Base-by-base conservation (phyloP, 129 eudicot species). In the Rutidosis leptorrhynchoides region DNA sequence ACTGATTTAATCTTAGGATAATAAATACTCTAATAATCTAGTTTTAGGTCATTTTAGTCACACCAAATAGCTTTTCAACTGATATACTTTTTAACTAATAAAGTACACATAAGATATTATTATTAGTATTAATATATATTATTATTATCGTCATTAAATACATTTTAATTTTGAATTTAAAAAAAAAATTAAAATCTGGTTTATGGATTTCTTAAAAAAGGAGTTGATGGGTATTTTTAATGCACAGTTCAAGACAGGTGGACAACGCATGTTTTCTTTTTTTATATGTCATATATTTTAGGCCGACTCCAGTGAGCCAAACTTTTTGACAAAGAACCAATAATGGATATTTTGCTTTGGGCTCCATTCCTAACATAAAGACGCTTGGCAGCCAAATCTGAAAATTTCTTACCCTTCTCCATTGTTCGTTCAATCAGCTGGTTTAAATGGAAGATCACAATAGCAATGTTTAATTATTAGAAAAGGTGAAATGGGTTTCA, bases 351-450 rank as follows among this genome's bases (percentile, higher is more conserved):
- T 46, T 74, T 88, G 68, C 73, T 79, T 75, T 71, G 78, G 52
- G 81, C 78, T 80, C 80, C 88, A 75, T 76, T 83, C 28, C 72
- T 83, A 49, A 81, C 95, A 59, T 87, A 82, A 67, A 92, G 73
- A 78, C 79, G 83, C 52, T 92, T 92, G 12, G 96, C 98, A 49
- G 95, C 87, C 78, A 92, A 84, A 79, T 92, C 98, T 23, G 98
- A 83, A 49, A 81, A 88, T 52, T 85, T 92, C 15, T 90, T 95
- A 24, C 89, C 98, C 81, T 81, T 85, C 45, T 74, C 90, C 69
- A 79, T 91, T 68, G 79, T 77, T 71, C 98, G 80, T 35, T 88
- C 96, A 43, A 92, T 92, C 98, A n/a, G n/a, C n/a, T 92, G 85
- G 62, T 64, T 58, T 52, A 62, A 21, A 4, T 43, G 3, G 4